Evolutionary conservation across 139 green algal genomes (phyloP).

Genomic region (Micractinium conductrix): DNA sequence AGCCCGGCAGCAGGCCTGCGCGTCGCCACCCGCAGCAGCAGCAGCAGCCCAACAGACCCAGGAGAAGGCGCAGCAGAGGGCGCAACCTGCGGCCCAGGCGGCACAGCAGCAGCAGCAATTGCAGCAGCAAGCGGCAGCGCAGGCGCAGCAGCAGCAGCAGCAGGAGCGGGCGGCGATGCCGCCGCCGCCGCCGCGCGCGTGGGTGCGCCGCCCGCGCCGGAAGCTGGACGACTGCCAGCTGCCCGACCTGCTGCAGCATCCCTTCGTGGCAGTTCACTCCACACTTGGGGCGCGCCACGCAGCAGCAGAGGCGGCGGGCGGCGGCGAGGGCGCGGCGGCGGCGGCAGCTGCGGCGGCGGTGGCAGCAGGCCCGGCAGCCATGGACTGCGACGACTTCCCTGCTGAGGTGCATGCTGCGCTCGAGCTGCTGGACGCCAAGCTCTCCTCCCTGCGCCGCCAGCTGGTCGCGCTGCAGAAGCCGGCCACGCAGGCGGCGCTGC

Average conservation of each 20-base stretch:
- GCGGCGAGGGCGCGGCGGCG: neutral
- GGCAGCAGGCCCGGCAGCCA: neutral
- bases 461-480: constrained; percentile 23
- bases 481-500: neutral
- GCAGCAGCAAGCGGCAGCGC: neutral
- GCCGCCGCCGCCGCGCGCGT: neutral
- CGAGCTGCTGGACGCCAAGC: constrained; percentile 29
- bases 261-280: constrained; percentile 42
- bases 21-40: neutral
- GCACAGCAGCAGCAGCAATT: neutral
- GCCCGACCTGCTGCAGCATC: constrained; percentile 40
- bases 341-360: neutral
- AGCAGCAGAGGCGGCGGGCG: neutral
- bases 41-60: neutral
- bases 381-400: constrained; percentile 36
- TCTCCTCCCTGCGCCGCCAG: constrained; percentile 38
- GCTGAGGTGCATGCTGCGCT: constrained; percentile 47
- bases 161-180: neutral
- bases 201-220: neutral
- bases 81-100: neutral
- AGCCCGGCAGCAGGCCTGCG: neutral
- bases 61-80: neutral
- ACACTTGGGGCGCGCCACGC: neutral
- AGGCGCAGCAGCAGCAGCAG: constrained; percentile 21
- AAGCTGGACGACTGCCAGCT: constrained; percentile 5